Base-by-base conservation (phyloP, 805 yeast species). In the Candida yuanshanica region DNA sequence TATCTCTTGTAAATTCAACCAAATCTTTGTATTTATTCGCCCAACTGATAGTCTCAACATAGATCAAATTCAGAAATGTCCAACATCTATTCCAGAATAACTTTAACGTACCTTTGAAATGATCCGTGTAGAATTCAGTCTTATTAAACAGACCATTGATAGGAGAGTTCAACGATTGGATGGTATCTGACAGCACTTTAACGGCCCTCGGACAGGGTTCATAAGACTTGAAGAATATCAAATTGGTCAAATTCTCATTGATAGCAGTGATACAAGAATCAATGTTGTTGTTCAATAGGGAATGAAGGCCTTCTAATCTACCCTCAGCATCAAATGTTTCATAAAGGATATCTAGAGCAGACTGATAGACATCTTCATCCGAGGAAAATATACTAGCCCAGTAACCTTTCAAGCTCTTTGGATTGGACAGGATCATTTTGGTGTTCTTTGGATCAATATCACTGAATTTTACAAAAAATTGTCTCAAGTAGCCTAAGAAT, bases 1-100 rank as follows among this genome's bases (percentile, higher is more conserved):
- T 81, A 55, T 88, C 96, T 58, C 95, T 75, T 2, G 96, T 85
- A 51, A 88, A 90, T 42, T 89, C 95, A 33, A 81, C 74, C 51
- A 87, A 66, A 37, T 73, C 74, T 0, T 70, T 66, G 51, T 79
- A 81, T 27, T 65, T 62, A 2, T 70, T 62, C 0, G 96, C 88
- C 99, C 99, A 91, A 4, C 59, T 59, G 12, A 84, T 64, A 1
- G 95, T 86, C 41, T 75, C 72, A 33, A 68, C 66, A 49, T 84
- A 86, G 2, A 87, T 75, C 69, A 80, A 72, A 35, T 76, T 75
- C 43, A 91, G 62, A 46, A 87, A 83, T 12, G 55, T 53, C 98
- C 99, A 91, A 31, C 80, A 70, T 7, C 63, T 49, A 11, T 64
- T 64, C 98, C 98, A 93, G 42, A 80, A 78, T 34, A 44, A 46